Evolutionary conservation across 2,329 filamentous ascomycete species (phyloP), one percentile per base, ranked within the genome.

Genomic region (Pseudopyrenochaeta lycopersici): DNA sequence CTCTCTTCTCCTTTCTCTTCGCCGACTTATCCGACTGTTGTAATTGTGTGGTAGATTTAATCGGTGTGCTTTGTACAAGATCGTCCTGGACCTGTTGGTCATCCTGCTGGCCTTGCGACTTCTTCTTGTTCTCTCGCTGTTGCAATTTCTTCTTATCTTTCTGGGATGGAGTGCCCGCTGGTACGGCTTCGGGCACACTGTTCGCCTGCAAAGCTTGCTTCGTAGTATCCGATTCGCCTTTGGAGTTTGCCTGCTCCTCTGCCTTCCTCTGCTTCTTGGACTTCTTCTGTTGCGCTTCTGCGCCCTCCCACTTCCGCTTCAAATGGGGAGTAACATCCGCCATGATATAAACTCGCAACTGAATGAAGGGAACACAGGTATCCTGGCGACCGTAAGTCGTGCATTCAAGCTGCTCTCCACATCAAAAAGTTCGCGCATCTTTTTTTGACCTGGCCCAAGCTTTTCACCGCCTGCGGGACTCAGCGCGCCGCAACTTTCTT

Each of bases 401-500:
- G 40, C 9, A 15, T 11, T 27, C 23, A 18, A 21, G 15, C 14
- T 23, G 40, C 27, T n/a, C 40, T 29, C 40, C 40, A 23, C 40
- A 18, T 44, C 46, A 43, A 50, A 58, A 53, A 57, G 55, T 56
- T 62, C 46, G 55, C 60, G 62, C 67, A 63, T 64, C 55, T 64
- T 67, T 46, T 40, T 47, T 35, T n/a, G 40, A 27, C 11, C 7
- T 59, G 67, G 68, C 58, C 67, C 67, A 56, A 72, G 71, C 63
- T 66, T 58, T 59, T 68, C 63, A 72, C 67, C 71, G 70, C 68
- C 69, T 58, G 62, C 58, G 50, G 58, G 57, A 46, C 49, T 62
- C 68, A 68, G 64, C 66, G 61, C 56, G 50, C 46, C 49, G 43
- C 56, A 63, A 73, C 68, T 72, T 74, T 73, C 70, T 74, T 74